A percentile compares a stretch with the other conserved stretches of the same genome.
These are phyloP conservation scores for Pleurotus ostreatus DNA, from an alignment of 768 basidiomycete species.

Conservation along the genomic window DNA sequence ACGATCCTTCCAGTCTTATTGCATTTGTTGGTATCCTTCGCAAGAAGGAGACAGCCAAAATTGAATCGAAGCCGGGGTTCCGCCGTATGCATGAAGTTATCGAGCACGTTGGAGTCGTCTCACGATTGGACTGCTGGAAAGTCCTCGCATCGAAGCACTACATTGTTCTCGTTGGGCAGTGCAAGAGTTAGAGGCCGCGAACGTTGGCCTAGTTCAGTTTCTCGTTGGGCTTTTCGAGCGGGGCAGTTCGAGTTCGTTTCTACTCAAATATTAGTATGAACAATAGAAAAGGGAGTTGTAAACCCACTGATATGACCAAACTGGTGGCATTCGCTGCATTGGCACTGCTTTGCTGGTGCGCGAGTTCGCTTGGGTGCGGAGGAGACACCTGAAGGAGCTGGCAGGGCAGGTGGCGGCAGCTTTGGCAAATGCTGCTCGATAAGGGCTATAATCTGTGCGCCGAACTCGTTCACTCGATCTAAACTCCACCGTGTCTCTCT, in stretches of 20 bases:
- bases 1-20: conserved; percentile 17
- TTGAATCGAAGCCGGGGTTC: conserved; percentile 28
- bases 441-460: not conserved
- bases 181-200: not conserved
- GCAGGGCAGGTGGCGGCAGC: not conserved
- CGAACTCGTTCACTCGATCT: not conserved
- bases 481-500: conserved; percentile 8
- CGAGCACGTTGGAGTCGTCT: conserved; percentile 21
- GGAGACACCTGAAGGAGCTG: not conserved
- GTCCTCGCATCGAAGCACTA: conserved; percentile 12
- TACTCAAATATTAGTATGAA: not conserved
- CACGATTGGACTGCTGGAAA: conserved; percentile 26
- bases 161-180: not conserved
- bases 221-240: not conserved
- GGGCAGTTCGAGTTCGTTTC: not conserved
- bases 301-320: conserved; percentile 12
- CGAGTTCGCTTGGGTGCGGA: not conserved
- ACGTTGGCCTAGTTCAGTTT: not conserved
- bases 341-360: not conserved
- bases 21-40: conserved; percentile 18
- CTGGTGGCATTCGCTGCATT: conserved; percentile 7
- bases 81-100: conserved; percentile 31
- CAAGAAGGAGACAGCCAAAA: conserved; percentile 27
- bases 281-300: not conserved
- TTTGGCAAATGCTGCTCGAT: not conserved